Evolutionary conservation across 768 basidiomycete genomes (phyloP).

Genomic region (Boletus rubescentipes): DNA sequence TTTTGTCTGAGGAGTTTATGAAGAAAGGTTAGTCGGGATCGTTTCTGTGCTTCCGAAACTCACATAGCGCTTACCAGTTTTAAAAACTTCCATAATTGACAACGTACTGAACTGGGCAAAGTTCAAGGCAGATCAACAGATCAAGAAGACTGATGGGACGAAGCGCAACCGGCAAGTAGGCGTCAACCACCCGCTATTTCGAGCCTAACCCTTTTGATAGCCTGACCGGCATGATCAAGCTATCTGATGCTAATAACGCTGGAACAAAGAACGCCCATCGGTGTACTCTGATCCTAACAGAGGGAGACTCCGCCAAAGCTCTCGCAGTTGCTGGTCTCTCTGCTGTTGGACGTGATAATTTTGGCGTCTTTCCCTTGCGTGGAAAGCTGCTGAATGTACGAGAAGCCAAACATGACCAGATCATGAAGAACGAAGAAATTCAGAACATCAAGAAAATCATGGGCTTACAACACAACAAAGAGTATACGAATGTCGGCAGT

Average conservation of each 20-base stretch:
- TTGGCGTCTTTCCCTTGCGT: slow-evolving; percentile 96
- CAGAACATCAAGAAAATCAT: slow-evolving; percentile 98
- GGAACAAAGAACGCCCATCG: slow-evolving; percentile 76
- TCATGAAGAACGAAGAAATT: slow-evolving; percentile 98
- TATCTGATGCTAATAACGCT: slow-evolving; percentile 97
- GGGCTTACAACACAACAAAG: slow-evolving; percentile 92
- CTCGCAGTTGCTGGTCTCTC: slow-evolving; percentile 92
- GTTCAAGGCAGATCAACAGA: slow-evolving; percentile 93
- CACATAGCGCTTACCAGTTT: slow-evolving; percentile 46
- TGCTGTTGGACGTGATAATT: slow-evolving; percentile 95
- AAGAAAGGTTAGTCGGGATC: slow-evolving; percentile 75
- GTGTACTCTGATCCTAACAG: slow-evolving; percentile 95
- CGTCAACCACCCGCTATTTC: neutral
- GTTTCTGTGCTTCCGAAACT: neutral
- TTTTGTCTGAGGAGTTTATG: slow-evolving; percentile 86
- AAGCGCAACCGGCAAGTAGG: slow-evolving; percentile 76
- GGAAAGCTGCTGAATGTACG: slow-evolving; percentile 97
- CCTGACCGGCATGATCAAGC: slow-evolving; percentile 86
- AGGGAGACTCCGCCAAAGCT: slow-evolving; percentile 99
- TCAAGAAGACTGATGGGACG: slow-evolving; percentile 93
- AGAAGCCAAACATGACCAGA: slow-evolving; percentile 93
- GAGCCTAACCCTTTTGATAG: slow-evolving; percentile 39
- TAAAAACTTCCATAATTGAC: slow-evolving; percentile 88
- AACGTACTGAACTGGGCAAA: slow-evolving; percentile 94
- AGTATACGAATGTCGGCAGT: slow-evolving; percentile 64